Evolutionary conservation across 148 eudicot species (phyloP).

Genomic region (Arctostaphylos glauca): DNA sequence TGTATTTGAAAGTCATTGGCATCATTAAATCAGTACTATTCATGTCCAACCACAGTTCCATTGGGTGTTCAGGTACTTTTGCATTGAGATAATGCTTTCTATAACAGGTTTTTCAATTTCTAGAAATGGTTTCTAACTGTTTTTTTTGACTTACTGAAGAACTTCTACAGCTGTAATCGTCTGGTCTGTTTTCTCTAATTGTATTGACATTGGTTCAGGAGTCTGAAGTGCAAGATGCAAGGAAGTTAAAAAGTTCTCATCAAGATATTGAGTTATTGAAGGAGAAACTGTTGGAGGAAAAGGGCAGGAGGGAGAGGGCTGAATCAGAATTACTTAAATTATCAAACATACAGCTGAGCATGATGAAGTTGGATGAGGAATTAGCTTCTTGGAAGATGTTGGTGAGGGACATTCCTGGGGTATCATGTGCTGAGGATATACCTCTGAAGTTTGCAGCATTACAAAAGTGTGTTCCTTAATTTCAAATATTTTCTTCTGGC

Average conservation of each 20-base stretch:
- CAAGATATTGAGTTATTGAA: slow-evolving; percentile 71
- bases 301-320: slow-evolving; percentile 66
- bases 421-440: slow-evolving; percentile 69
- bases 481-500: slow-evolving; percentile 1
- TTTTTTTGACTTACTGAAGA: not conserved
- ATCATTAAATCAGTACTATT: not conserved
- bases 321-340: slow-evolving; percentile 66
- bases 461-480: slow-evolving; percentile 62
- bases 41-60: not conserved
- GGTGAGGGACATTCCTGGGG: slow-evolving; percentile 69
- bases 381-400: slow-evolving; percentile 71
- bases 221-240: slow-evolving; percentile 82
- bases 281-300: slow-evolving; percentile 84
- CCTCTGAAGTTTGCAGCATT: slow-evolving; percentile 66
- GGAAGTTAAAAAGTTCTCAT: slow-evolving; percentile 68
- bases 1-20: not conserved
- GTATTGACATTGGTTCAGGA: slow-evolving; percentile 47
- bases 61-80: not conserved
- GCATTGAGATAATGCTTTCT: not conserved
- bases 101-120: not conserved
- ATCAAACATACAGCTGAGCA: slow-evolving; percentile 53
- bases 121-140: not conserved
- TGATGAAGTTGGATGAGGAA: slow-evolving; percentile 69
- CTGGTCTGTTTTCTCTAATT: not conserved
- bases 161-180: not conserved